Conservation (phyloP, 2,329 filamentous ascomycete genomes). For the Aspergillus sp. region DNA sequence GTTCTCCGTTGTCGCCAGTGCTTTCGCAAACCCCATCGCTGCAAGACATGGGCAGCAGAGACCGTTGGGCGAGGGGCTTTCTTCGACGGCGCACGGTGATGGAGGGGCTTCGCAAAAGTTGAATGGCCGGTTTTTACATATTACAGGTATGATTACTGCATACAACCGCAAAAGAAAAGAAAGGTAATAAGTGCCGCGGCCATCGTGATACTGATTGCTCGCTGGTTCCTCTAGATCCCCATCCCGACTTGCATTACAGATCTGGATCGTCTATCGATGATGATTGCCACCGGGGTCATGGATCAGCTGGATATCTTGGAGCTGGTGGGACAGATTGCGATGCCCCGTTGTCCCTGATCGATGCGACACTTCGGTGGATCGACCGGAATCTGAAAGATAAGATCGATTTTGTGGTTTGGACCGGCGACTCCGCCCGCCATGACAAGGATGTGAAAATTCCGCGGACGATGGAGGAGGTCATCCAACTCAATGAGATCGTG, state of each 20-base stretch:
- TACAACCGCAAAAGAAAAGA: too few relatives aligned
- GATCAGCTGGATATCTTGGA: slow-evolving; percentile 71
- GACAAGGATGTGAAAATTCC: slow-evolving; percentile 78
- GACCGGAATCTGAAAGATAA: slow-evolving; percentile 64
- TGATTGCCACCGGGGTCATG: slow-evolving; percentile 72
- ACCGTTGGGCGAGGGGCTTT: slow-evolving; percentile 6
- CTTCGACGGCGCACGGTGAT: not conserved
- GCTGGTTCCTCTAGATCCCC: slow-evolving; percentile 59
- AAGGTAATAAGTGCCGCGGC: not conserved
- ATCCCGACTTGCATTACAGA: slow-evolving; percentile 84
- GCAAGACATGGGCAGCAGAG: slow-evolving; percentile 13
- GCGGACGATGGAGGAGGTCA: slow-evolving; percentile 65
- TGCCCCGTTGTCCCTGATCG: slow-evolving; percentile 67
- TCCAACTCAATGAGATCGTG: slow-evolving; percentile 66
- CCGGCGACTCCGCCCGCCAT: slow-evolving; percentile 80
- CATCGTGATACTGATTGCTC: not conserved
- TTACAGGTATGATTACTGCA: slow-evolving; percentile 22
- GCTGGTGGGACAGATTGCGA: slow-evolving; percentile 86
- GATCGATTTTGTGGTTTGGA: slow-evolving; percentile 89
- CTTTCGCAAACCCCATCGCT: slow-evolving; percentile 10
- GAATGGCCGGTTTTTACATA: slow-evolving; percentile 29
- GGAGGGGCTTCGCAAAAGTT: slow-evolving; percentile 11
- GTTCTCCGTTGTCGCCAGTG: slow-evolving; percentile 8
- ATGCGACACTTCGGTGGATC: slow-evolving; percentile 89
- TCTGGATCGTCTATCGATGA: slow-evolving; percentile 62